Base-by-base conservation (phyloP, 1,284 basidiomycete species). In the Naganishia liquefaciens region DNA sequence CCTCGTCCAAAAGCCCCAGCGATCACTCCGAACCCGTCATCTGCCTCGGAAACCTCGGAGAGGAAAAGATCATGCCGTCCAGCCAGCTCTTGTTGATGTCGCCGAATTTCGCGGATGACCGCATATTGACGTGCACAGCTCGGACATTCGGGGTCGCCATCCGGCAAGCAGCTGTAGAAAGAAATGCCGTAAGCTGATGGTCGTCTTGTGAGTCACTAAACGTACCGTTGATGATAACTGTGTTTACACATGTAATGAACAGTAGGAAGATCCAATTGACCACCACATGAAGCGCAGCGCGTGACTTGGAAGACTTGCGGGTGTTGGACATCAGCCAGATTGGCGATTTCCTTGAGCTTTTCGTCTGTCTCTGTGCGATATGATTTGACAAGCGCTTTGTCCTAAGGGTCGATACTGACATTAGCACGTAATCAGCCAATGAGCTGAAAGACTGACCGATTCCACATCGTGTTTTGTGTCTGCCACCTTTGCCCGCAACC, bases 181-280 rank as follows among this genome's bases (percentile, higher is more conserved):
- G 21, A 10, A 33, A 27, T 17, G 2, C 11, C 15, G 23, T 13
- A 15, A 11, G 47, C 46, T 62, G 39, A 4, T 39, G 43, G 17
- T 11, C n/a, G 33, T 2, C 17, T 37, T 17, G 10, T 10, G n/a
- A 6, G n/a, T n/a, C 2, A 11, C 17, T 46, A 15, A 21, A 80
- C 79, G 23, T 58, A 90, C 89, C 91, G 82, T 76, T 95, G 92
- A 75, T 99, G 96, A 80, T 92, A 99, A 68, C 89, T 93, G 77
- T 99, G 95, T 73, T 90, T 88, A 79, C 94, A 99, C 94, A 98
- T 96, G 74, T 98, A 99, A 78, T 99, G 94, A 4, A 98, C 84
- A 65, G 86, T 89, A 0, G 95, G 95, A 21, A 97, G 83, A 75
- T 97, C 93, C 66, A 98, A 85, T 72, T 90, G 89, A 0, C 88